A percentile compares a stretch with the other conserved stretches of the same genome.
Evolutionary conservation across 306 rosid species (phyloP).

Genomic region (Medicago arabica): DNA sequence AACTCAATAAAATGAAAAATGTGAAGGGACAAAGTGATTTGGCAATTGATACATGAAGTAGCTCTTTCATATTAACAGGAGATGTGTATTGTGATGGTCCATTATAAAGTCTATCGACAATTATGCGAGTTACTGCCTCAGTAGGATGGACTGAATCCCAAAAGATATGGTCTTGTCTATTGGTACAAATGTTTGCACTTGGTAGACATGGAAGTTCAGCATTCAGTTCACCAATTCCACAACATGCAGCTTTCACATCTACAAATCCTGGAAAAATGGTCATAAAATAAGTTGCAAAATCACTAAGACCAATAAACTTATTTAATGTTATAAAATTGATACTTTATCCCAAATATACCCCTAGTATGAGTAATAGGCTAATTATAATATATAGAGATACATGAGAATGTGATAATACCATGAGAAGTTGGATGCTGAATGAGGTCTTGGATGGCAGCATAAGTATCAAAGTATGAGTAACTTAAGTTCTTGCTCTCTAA

Average conservation of each 20-base stretch:
- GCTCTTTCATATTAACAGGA: constrained; percentile 61
- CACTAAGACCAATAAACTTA: too few species aligned
- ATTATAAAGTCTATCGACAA: constrained; percentile 53
- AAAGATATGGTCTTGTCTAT: constrained; percentile 68
- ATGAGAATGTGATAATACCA: constrained; percentile 50
- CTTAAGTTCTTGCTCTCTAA: constrained; percentile 48
- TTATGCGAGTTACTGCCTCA: constrained; percentile 54
- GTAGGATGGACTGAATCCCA: constrained; percentile 88
- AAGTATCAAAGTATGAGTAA: constrained; percentile 73
- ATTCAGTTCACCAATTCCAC: constrained; percentile 71
- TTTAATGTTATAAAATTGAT: background rate
- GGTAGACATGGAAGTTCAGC: constrained; percentile 60
- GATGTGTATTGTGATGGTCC: constrained; percentile 59
- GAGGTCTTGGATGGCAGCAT: constrained; percentile 48
- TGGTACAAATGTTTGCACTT: constrained; percentile 55
- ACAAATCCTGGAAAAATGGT: constrained; percentile 58
- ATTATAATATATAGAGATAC: too few species aligned
- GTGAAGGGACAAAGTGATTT: background rate
- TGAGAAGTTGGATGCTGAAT: constrained; percentile 52
- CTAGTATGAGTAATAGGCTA: too few species aligned
- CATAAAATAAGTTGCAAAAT: too few species aligned
- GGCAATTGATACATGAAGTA: constrained; percentile 25
- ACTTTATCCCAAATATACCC: too few species aligned
- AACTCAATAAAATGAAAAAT: background rate
- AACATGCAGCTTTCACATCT: constrained; percentile 71